Conservation (phyloP, 768 basidiomycete species). For the Coprinopsis sp. region DNA sequence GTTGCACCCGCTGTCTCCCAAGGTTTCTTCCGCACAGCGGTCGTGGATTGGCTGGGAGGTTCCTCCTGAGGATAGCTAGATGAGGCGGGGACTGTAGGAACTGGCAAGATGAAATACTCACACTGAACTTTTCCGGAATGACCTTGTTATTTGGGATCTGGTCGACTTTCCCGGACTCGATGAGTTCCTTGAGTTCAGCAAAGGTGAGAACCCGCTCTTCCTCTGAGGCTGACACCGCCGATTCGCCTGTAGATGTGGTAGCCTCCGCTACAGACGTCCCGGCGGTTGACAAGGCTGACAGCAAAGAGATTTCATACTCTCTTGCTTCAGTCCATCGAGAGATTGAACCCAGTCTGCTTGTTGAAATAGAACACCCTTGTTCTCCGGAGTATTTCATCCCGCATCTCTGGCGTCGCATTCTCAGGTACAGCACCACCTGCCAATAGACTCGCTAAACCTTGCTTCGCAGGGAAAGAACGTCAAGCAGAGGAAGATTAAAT, state of each 20-base stretch:
- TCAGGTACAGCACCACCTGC: slow-evolving; percentile 34
- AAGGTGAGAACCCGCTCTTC: slow-evolving; percentile 55
- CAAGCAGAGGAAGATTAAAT: slow-evolving; percentile 11
- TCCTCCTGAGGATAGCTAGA: slow-evolving; percentile 35
- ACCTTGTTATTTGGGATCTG: slow-evolving; percentile 75
- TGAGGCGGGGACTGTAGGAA: neutral
- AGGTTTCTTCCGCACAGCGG: slow-evolving; percentile 54
- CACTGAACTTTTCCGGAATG: slow-evolving; percentile 65
- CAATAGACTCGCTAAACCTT: slow-evolving; percentile 59
- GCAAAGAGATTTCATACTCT: slow-evolving; percentile 26
- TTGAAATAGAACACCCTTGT: slow-evolving; percentile 74
- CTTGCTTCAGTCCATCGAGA: slow-evolving; percentile 40
- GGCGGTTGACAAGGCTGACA: neutral
- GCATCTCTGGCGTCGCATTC: slow-evolving; percentile 32
- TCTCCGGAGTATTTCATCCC: slow-evolving; percentile 44
- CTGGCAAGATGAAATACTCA: slow-evolving; percentile 27
- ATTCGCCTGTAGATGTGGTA: slow-evolving; percentile 4
- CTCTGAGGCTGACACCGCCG: slow-evolving; percentile 3
- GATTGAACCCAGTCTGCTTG: slow-evolving; percentile 36
- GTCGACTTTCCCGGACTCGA: slow-evolving; percentile 66
- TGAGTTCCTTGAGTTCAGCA: slow-evolving; percentile 62
- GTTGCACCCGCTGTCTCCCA: slow-evolving; percentile 61
- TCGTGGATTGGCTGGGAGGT: slow-evolving; percentile 52
- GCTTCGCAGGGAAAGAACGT: slow-evolving; percentile 35
- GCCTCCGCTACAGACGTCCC: neutral